Conservation (phyloP, 768 basidiomycete genomes). For the Termitomyces sp. region DNA sequence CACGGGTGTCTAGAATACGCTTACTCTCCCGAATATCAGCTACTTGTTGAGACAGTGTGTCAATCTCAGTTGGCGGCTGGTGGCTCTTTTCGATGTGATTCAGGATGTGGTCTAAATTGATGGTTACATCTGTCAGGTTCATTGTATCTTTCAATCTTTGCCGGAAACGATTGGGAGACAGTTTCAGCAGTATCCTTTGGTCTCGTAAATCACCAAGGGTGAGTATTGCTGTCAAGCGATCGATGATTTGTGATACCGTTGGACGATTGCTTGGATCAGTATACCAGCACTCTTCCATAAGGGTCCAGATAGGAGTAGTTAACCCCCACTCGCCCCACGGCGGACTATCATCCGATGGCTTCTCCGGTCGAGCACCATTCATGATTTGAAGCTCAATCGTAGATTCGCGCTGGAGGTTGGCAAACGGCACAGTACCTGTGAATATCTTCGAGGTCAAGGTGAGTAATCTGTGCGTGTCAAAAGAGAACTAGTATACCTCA, state of each 20-base stretch:
- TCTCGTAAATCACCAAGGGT: neutral
- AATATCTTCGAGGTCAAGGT: too few relatives aligned
- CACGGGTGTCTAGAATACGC: neutral
- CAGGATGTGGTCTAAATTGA: neutral
- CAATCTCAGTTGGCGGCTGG: neutral
- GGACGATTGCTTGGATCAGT: too few relatives aligned
- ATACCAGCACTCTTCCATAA: conserved; percentile 21
- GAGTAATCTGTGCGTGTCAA: too few relatives aligned
- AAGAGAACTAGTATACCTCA: too few relatives aligned
- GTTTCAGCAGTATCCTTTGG: neutral
- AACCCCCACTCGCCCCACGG: conserved; percentile 12
- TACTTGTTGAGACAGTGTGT: neutral
- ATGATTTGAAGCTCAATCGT: too few relatives aligned
- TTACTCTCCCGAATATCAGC: neutral
- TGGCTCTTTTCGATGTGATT: neutral
- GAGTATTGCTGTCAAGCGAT: neutral
- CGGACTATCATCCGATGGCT: conserved; percentile 4
- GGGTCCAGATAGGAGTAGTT: neutral
- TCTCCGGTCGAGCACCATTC: conserved; percentile 6
- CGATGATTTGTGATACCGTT: too few relatives aligned
- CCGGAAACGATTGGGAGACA: neutral
- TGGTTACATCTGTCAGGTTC: neutral
- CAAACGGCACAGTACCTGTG: too few relatives aligned
- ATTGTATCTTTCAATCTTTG: neutral
- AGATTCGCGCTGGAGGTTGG: too few relatives aligned